phyloP scores from a whole-genome alignment of 345 rosid species.

The Bruguiera sexangula region DNA sequence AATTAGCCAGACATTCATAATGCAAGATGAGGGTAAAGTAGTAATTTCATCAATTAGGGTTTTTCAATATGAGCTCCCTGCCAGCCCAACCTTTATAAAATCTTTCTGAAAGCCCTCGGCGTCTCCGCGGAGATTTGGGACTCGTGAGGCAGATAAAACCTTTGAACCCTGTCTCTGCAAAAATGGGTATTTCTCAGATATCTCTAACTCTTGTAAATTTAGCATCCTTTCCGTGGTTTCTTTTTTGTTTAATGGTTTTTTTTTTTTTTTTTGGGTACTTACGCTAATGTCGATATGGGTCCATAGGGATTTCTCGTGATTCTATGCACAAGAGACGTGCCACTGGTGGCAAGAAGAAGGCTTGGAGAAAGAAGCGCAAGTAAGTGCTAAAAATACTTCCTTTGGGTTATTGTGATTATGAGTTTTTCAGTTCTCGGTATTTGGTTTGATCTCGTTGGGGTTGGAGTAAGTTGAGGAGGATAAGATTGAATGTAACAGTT shows the following conservation, averaged over 20 bases:
- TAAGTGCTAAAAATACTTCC: constrained; percentile 7
- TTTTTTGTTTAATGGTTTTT: background rate
- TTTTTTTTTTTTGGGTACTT: background rate
- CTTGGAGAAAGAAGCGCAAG: constrained; percentile 96
- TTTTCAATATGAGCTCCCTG: too few relatives aligned
- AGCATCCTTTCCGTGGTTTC: background rate
- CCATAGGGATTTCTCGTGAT: constrained; percentile 76
- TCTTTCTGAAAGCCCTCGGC: background rate
- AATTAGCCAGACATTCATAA: too few relatives aligned
- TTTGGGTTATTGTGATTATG: background rate
- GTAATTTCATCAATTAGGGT: background rate
- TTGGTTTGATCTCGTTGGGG: background rate
- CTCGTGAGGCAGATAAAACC: background rate
- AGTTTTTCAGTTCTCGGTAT: background rate
- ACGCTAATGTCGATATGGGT: constrained; percentile 8
- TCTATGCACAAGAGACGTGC: constrained; percentile 93
- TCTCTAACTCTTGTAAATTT: background rate
- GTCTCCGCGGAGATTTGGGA: constrained; percentile 4
- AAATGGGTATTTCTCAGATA: constrained; percentile 17
- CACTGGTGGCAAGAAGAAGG: constrained; percentile 89
- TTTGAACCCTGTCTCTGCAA: constrained; percentile 8
- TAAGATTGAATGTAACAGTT: too few relatives aligned
- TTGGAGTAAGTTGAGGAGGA: background rate
- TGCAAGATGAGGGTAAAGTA: background rate
- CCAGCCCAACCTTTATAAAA: too few relatives aligned